phyloP scores from a whole-genome alignment of 441 rosid species.

The Brassica balearica region DNA sequence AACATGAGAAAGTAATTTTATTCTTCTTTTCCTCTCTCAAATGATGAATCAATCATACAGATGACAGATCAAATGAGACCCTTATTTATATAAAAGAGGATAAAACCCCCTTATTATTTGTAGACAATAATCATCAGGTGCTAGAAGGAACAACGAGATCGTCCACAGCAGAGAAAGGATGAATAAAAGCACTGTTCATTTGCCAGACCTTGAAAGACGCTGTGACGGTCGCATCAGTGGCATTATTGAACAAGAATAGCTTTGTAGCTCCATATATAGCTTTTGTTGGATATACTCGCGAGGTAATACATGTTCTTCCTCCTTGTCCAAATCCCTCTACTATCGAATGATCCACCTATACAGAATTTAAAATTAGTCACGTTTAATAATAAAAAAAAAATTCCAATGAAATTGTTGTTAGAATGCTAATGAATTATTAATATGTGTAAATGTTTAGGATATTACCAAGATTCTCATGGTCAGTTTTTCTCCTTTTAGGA shows the following conservation, averaged over 20 bases:
- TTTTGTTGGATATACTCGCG: constrained; percentile 73
- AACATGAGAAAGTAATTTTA: too few relatives aligned
- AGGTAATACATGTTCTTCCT: constrained; percentile 69
- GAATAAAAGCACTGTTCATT: neutral
- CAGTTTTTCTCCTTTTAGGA: constrained; percentile 65
- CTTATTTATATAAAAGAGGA: too few relatives aligned
- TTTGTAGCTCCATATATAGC: constrained; percentile 75
- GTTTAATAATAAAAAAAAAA: too few relatives aligned
- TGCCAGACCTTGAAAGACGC: constrained; percentile 59
- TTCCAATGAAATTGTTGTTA: too few relatives aligned
- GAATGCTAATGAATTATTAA: too few relatives aligned
- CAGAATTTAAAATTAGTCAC: too few relatives aligned
- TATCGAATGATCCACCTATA: constrained; percentile 75
- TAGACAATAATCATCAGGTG: too few relatives aligned
- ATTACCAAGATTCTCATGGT: constrained; percentile 68
- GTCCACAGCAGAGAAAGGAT: neutral
- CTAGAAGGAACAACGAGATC: neutral
- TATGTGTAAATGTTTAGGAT: neutral
- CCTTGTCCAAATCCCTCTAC: constrained; percentile 82
- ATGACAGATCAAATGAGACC: too few relatives aligned
- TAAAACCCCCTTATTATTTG: too few relatives aligned
- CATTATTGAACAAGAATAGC: constrained; percentile 78
- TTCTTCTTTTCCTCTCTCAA: too few relatives aligned
- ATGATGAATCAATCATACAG: too few relatives aligned
- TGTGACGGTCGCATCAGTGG: constrained; percentile 61